Conservation (phyloP, 2,329 filamentous ascomycete species). For the Talaromyces amestolkiae region DNA sequence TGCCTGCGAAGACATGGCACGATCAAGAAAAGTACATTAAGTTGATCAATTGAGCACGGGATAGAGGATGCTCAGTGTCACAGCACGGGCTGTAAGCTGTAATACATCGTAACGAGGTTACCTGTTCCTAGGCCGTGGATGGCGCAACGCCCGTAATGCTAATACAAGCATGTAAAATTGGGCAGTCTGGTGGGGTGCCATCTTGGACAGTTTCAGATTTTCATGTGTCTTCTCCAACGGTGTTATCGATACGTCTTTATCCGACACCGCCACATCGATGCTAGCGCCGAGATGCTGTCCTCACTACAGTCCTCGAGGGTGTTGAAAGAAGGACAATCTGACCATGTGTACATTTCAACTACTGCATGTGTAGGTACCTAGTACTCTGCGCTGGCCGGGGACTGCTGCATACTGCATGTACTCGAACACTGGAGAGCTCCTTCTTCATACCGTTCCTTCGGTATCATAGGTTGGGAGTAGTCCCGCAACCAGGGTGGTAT, state of each 20-base stretch:
- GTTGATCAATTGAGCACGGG: conserved; percentile 5
- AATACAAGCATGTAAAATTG: not conserved
- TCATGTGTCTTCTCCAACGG: not conserved
- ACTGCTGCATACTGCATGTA: not conserved
- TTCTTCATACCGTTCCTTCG: not conserved
- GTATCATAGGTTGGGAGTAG: conserved; percentile 11
- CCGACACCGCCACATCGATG: conserved; percentile 9
- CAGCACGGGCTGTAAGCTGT: conserved; percentile 1
- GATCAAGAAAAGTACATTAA: not conserved
- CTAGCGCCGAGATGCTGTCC: not conserved
- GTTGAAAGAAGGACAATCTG: not conserved
- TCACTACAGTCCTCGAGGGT: not conserved
- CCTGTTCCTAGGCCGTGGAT: not conserved
- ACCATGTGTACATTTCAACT: conserved; percentile 8
- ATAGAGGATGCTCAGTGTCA: not conserved
- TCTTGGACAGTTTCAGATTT: not conserved
- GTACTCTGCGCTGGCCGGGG: conserved; percentile 4
- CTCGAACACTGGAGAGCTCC: not conserved
- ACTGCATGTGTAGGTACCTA: conserved; percentile 13
- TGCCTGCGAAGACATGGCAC: not conserved
- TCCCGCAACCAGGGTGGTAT: conserved; percentile 18
- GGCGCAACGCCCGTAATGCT: not conserved
- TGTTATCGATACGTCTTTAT: conserved; percentile 1
- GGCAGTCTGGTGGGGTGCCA: conserved; percentile 13
- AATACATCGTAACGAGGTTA: not conserved